Conservation (phyloP, 2,329 filamentous ascomycete species). For the Penicillium occitanis region DNA sequence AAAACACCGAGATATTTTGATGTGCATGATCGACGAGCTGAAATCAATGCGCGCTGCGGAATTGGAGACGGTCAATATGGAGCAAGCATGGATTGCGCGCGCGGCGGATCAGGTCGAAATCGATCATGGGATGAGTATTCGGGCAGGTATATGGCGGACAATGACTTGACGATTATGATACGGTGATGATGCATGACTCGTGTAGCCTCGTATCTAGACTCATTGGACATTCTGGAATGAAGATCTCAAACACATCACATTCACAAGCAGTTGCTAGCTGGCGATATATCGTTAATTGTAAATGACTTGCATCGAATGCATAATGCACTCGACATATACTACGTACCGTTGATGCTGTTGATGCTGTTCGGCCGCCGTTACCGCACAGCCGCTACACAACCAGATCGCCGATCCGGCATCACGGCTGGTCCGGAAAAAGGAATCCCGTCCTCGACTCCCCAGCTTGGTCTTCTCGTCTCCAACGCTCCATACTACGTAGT, state of each 20-base stretch:
- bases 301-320: not conserved
- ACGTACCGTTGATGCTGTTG: not conserved
- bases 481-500: not conserved
- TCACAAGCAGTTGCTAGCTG: not conserved
- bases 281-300: not conserved
- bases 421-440: not conserved
- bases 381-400: not conserved
- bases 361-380: not conserved
- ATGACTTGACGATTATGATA: not conserved
- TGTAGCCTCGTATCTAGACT: not conserved
- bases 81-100: slow-evolving; percentile 35
- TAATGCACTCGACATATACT: not conserved
- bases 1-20: slow-evolving; percentile 32
- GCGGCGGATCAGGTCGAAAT: slow-evolving; percentile 27
- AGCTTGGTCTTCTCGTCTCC: not conserved
- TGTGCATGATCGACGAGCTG: slow-evolving; percentile 41
- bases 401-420: not conserved
- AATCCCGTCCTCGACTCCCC: not conserved
- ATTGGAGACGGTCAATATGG: slow-evolving; percentile 34
- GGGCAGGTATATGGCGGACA: not conserved
- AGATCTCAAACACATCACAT: not conserved
- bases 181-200: not conserved
- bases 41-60: slow-evolving; percentile 39
- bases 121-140: not conserved
- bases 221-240: not conserved